Evolutionary conservation across 192 early-diverging fungal species (phyloP).

Genomic region (Gryganskiella cystojenkinii): DNA sequence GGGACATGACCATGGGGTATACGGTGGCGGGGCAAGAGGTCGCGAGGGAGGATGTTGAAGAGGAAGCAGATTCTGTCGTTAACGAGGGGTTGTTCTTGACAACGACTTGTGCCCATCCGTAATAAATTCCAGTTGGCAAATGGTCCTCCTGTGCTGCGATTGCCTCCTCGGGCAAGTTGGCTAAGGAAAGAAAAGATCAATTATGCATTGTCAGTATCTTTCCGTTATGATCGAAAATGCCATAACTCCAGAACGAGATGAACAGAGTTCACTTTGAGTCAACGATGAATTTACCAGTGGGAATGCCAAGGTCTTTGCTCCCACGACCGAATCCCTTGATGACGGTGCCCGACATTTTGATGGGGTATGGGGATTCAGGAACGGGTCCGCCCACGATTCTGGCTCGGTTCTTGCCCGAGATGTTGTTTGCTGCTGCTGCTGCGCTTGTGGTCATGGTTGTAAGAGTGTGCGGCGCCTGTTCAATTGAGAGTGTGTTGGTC

Average conservation of each 20-base stretch:
- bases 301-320: conserved; percentile 96
- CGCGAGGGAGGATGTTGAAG: conserved; percentile 36
- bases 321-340: conserved; percentile 95
- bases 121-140: conserved; percentile 91
- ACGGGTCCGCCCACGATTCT: conserved; percentile 70
- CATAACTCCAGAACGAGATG: background rate
- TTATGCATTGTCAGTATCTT: background rate
- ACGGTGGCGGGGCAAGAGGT: conserved; percentile 57
- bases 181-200: conserved; percentile 54
- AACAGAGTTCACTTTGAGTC: background rate
- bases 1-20: conserved; percentile 98
- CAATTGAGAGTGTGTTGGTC: too few relatives aligned
- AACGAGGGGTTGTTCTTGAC: conserved; percentile 17
- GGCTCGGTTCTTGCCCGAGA: conserved; percentile 51
- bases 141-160: conserved; percentile 71
- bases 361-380: conserved; percentile 79
- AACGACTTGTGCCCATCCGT: conserved; percentile 91
- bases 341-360: conserved; percentile 82
- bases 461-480: too few relatives aligned
- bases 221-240: background rate
- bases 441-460: conserved; percentile 13
- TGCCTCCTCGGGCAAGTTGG: conserved; percentile 87
- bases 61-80: background rate
- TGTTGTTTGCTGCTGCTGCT: conserved; percentile 1
- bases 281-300: conserved; percentile 89